Evolutionary conservation across 2,329 filamentous ascomycete species (phyloP).

Genomic region (Neospermospora avenae): DNA sequence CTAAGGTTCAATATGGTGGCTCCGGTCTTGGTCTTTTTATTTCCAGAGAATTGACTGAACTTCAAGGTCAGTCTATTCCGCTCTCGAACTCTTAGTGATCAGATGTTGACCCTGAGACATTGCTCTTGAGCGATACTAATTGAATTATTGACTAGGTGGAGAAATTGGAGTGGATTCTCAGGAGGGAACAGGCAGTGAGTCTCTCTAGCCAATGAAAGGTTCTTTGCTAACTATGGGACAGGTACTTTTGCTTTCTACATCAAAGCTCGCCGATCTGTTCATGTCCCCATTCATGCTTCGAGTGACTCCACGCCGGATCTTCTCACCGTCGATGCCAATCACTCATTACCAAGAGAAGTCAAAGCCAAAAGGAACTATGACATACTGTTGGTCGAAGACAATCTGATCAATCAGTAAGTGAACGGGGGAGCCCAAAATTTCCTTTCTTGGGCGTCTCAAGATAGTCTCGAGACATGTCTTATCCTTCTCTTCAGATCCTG

Average conservation of each 20-base stretch:
- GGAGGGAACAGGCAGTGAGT: constrained; percentile 52
- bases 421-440: no score
- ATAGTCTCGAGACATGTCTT: no score
- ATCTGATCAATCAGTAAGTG: constrained; percentile 66
- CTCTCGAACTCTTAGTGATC: no score
- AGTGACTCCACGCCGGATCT: not conserved
- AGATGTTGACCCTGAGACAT: no score
- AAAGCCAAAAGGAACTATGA: constrained; percentile 15
- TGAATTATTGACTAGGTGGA: no score
- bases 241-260: constrained; percentile 59
- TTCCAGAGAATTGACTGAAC: constrained; percentile 57
- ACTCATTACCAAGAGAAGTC: not conserved
- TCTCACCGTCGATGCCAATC: not conserved
- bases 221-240: not conserved
- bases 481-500: no score
- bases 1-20: constrained; percentile 57
- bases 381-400: constrained; percentile 64
- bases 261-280: constrained; percentile 39
- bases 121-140: no score
- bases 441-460: no score
- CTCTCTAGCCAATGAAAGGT: not conserved
- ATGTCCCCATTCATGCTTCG: not conserved
- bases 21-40: constrained; percentile 64
- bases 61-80: no score
- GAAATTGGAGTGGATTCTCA: constrained; percentile 61